Percentiles rank a stretch among this genome's conserved stretches.
phyloP scores from a whole-genome alignment of 768 basidiomycete species.

The Psilocybe subaeruginosa region DNA sequence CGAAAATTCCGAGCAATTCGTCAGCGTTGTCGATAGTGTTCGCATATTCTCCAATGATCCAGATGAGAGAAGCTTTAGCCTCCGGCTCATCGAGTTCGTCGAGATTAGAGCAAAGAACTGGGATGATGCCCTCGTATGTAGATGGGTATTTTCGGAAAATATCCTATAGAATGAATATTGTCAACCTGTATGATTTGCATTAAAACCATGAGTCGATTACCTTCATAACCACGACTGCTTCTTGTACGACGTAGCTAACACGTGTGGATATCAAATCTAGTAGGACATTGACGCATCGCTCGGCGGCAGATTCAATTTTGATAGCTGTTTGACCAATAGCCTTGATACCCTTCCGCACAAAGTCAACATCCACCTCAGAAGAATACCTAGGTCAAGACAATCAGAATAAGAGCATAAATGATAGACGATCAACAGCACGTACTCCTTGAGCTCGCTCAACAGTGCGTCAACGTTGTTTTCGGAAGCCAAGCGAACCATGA shows the following conservation, averaged over 20 bases:
- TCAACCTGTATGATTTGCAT: background rate
- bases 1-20: constrained; percentile 87
- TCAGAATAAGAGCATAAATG: background rate
- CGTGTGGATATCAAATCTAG: constrained; percentile 91
- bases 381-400: constrained; percentile 65
- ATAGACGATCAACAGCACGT: constrained; percentile 29
- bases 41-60: constrained; percentile 99
- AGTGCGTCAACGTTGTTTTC: constrained; percentile 95
- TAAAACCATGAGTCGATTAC: constrained; percentile 39
- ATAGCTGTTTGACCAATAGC: constrained; percentile 97
- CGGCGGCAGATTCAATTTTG: constrained; percentile 91
- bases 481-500: constrained; percentile 92
- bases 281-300: constrained; percentile 92
- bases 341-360: constrained; percentile 92
- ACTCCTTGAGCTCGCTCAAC: constrained; percentile 96
- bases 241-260: constrained; percentile 97
- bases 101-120: constrained; percentile 90
- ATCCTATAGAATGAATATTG: constrained; percentile 57
- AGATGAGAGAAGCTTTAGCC: constrained; percentile 96
- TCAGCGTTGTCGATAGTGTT: constrained; percentile 97
- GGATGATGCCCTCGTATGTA: constrained; percentile 96
- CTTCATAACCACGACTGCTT: constrained; percentile 99
- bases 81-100: constrained; percentile 98
- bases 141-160: constrained; percentile 98
- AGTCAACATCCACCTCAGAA: constrained; percentile 97